Evolutionary conservation across 2,329 filamentous ascomycete genomes (phyloP), one percentile per base, ranked within the genome.

Genomic region (Sarocladium strictum): DNA sequence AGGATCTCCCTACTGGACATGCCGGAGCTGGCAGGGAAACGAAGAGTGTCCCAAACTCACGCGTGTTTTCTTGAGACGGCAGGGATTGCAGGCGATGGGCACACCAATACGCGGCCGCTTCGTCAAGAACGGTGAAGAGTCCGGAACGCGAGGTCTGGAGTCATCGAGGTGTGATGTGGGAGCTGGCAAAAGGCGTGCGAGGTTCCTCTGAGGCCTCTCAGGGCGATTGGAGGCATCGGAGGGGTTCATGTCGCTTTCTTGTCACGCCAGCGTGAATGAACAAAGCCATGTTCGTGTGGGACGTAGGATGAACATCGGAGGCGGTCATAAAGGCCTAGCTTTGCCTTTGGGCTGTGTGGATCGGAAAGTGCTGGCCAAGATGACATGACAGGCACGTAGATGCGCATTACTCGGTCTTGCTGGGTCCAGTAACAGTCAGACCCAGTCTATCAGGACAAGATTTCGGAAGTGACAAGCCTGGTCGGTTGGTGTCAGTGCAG

Each of bases 31-130:
- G 11, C 27, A 37, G 29, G 19, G 24, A 21, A 32, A 37, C n/a
- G 10, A 17, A 11, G n/a, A 33, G 2, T 14, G 10, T 27, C 21
- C 27, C 19, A 37, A 7, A 50, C 53, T 37, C 32, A 54, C 53
- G 21, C 53, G 40, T 14, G 41, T 54, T 29, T 54, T 54, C 17
- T 35, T 54, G 15, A 32, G 23, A 19, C 53, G 40, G 24, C 53
- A 54, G 14, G 7, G 9, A 23, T 54, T 50, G 29, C 53, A 54
- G 7, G 40, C 53, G 23, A 49, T 32, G 32, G 27, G 29, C 9
- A 54, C 53, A 2, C 53, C 50, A 23, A 53, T 40, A 15, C 50
- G 32, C 14, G 50, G 50, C 3, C 50, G 32, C 35, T 53, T 53
- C 9, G n/a, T 3, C 5, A 53, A 10, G 5, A 17, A 3, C 4